These are phyloP conservation scores for Sonneratia caseolaris DNA, from an alignment of 345 rosid species.

Conservation along the genomic window DNA sequence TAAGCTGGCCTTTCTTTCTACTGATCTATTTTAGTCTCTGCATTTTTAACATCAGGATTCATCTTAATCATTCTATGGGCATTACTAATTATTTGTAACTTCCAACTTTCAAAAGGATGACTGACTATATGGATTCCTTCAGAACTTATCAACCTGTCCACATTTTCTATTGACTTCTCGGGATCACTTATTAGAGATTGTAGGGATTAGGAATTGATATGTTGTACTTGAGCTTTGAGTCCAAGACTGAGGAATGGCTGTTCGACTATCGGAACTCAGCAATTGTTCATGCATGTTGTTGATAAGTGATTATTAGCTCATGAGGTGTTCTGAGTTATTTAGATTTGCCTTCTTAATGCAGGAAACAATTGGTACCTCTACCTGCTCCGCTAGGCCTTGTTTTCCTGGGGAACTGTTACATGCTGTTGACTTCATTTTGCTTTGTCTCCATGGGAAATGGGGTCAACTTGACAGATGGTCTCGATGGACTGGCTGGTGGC, in stretches of 20 bases:
- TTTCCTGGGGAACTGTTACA: constrained; percentile 60
- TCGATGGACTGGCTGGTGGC: constrained; percentile 87
- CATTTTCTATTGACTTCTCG: background rate
- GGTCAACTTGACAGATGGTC: constrained; percentile 63
- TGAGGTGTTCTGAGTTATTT: background rate
- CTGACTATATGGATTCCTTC: background rate
- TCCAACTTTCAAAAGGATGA: background rate
- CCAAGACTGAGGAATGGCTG: background rate
- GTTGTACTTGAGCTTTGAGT: background rate
- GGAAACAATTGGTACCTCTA: constrained; percentile 78
- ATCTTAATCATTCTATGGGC: background rate
- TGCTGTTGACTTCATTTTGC: constrained; percentile 57
- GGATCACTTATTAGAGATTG: background rate
- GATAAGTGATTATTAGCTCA: background rate
- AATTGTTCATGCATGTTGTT: background rate
- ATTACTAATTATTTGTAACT: too few relatives aligned
- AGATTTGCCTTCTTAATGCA: constrained; percentile 22
- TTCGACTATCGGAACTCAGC: background rate
- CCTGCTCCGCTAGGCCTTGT: constrained; percentile 80
- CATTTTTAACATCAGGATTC: background rate
- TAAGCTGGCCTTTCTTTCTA: background rate
- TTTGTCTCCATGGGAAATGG: constrained; percentile 85
- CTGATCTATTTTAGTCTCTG: background rate
- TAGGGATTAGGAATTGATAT: background rate
- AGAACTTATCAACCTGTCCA: background rate